A percentile compares a stretch with the other conserved stretches of the same genome.
Conservation (phyloP, 768 basidiomycete genomes). For the Boletus tylopilopsis region DNA sequence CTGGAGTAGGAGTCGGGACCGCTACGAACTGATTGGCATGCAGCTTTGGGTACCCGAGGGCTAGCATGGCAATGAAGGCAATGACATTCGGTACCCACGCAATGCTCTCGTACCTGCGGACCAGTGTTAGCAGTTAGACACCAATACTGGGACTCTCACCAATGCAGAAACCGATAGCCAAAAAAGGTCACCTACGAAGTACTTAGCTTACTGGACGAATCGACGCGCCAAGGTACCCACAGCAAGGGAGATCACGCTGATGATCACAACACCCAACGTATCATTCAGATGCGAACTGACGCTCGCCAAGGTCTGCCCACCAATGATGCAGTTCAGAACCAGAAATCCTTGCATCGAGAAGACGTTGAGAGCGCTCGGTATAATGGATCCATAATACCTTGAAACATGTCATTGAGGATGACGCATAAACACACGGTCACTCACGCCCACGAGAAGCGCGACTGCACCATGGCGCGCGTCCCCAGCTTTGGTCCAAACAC, state of each 20-base stretch:
- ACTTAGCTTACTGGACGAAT: background rate
- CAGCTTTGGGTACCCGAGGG: conserved; percentile 67
- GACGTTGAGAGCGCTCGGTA: conserved; percentile 46
- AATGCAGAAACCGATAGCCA: conserved; percentile 59
- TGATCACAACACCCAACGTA: conserved; percentile 32
- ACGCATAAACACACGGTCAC: conserved; percentile 7
- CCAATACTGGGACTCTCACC: conserved; percentile 32
- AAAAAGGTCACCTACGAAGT: conserved; percentile 52
- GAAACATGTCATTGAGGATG: background rate
- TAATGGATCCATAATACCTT: conserved; percentile 38
- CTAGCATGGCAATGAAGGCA: conserved; percentile 62
- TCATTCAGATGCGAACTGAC: conserved; percentile 34
- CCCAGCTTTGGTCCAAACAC: conserved; percentile 54
- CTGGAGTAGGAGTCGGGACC: conserved; percentile 32
- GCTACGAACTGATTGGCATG: conserved; percentile 36
- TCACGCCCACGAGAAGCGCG: conserved; percentile 52
- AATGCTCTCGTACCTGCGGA: conserved; percentile 62
- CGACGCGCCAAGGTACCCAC: conserved; percentile 15
- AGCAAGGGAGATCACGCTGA: conserved; percentile 28
- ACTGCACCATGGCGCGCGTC: conserved; percentile 55
- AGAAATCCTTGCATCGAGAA: conserved; percentile 54
- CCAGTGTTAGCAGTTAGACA: background rate
- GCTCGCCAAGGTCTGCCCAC: conserved; percentile 56
- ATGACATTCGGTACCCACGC: conserved; percentile 77
- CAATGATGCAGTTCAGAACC: conserved; percentile 57